These are phyloP conservation scores for Citrus medica DNA, from an alignment of 345 rosid genomes.

Conservation along the genomic window DNA sequence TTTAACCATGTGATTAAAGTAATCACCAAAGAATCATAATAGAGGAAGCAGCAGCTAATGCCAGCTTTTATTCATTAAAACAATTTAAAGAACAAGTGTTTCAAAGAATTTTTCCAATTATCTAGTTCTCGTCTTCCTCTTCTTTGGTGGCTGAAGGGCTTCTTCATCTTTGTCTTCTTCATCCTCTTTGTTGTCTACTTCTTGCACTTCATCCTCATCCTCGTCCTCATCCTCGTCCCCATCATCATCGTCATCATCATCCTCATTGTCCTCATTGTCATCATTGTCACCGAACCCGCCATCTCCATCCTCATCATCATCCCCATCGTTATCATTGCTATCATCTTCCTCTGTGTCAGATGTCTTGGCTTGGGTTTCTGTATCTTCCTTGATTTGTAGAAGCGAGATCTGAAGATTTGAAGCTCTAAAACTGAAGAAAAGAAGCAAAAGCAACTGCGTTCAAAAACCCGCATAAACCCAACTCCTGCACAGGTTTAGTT, in stretches of 20 bases:
- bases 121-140: constrained; percentile 78
- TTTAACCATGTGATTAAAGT: too few species aligned
- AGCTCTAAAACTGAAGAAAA: too few species aligned
- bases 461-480: too few species aligned
- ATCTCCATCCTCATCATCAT: constrained; percentile 28
- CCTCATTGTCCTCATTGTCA: constrained; percentile 25
- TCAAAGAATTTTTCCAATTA: constrained; percentile 9
- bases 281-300: not conserved
- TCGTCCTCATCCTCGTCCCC: constrained; percentile 35
- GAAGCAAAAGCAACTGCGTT: too few species aligned
- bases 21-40: too few species aligned
- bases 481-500: too few species aligned
- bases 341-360: constrained; percentile 60
- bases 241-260: constrained; percentile 20
- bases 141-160: constrained; percentile 85
- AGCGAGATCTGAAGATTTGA: too few species aligned
- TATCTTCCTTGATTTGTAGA: constrained; percentile 26
- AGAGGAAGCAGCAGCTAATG: too few species aligned
- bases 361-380: constrained; percentile 28
- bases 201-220: constrained; percentile 34
- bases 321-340: constrained; percentile 23
- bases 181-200: constrained; percentile 39
- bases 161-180: constrained; percentile 80
- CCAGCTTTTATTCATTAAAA: too few species aligned
- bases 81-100: not conserved